These are phyloP conservation scores for Phyllosticta citribraziliensis DNA, from an alignment of 2,329 filamentous ascomycete species.

Conservation along the genomic window DNA sequence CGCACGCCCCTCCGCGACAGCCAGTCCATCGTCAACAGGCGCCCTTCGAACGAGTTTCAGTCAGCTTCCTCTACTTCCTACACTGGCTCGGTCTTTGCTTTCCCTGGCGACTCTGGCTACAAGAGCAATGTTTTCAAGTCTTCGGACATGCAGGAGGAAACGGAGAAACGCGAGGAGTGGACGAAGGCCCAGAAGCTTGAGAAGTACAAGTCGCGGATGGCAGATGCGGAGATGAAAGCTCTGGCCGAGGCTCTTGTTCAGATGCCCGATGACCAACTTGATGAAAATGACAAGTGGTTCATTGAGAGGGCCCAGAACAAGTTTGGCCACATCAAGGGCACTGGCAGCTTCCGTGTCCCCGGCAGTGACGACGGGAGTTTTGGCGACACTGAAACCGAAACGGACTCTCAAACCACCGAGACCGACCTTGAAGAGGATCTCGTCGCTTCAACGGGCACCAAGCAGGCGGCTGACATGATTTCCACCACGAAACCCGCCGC, in stretches of 20 bases:
- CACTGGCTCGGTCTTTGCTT: background rate
- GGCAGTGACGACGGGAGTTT: slow-evolving; percentile 15
- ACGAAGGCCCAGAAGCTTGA: too few relatives aligned
- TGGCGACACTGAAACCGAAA: slow-evolving; percentile 7
- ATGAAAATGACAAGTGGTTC: background rate
- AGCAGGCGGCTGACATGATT: background rate
- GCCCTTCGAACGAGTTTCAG: background rate
- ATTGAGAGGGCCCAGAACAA: slow-evolving; percentile 8
- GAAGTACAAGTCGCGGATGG: background rate
- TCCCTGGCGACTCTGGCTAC: slow-evolving; percentile 7
- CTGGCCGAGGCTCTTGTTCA: background rate
- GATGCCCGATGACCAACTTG: background rate
- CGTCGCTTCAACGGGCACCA: background rate
- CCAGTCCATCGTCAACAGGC: background rate
- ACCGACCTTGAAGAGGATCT: background rate
- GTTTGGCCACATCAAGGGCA: slow-evolving; percentile 11
- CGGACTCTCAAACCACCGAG: slow-evolving; percentile 14
- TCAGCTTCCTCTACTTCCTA: slow-evolving; percentile 1
- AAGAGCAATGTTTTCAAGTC: slow-evolving; percentile 7
- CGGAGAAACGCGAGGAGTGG: background rate
- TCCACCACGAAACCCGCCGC: background rate
- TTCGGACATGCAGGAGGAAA: background rate
- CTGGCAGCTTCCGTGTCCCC: slow-evolving; percentile 18
- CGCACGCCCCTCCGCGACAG: background rate
- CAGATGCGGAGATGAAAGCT: background rate